A percentile compares a stretch with the other conserved stretches of the same genome.
Conservation (phyloP, 2,329 filamentous ascomycete species). For the Monilinia fructigena region DNA sequence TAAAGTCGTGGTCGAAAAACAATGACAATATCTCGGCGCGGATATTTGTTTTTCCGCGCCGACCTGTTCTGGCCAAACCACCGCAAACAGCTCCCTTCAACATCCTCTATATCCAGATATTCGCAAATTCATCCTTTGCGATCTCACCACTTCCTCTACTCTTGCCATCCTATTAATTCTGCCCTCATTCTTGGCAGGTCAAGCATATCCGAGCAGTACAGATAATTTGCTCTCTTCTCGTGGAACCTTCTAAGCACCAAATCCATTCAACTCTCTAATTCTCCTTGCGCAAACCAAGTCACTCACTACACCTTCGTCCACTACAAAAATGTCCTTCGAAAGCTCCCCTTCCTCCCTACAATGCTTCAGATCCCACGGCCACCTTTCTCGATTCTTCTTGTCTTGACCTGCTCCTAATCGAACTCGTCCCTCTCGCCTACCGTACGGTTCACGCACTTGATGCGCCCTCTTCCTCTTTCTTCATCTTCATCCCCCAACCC, state of each 20-base stretch:
- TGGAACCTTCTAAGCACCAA: neutral
- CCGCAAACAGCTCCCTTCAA: neutral
- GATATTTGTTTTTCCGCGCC: conserved; percentile 10
- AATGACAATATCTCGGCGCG: neutral
- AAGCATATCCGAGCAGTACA: neutral
- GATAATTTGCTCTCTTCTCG: neutral
- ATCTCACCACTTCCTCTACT: conserved; percentile 3
- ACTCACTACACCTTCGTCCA: neutral
- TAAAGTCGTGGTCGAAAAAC: neutral
- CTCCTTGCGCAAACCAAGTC: conserved; percentile 1
- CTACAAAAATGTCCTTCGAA: conserved; percentile 70
- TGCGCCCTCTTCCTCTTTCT: conserved; percentile 45
- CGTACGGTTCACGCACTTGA: conserved; percentile 69
- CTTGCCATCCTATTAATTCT: neutral
- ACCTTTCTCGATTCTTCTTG: conserved; percentile 79
- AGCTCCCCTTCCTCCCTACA: conserved; percentile 64
- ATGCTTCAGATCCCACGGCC: conserved; percentile 70
- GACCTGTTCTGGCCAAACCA: conserved; percentile 3
- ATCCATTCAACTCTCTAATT: neutral
- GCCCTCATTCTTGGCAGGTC: neutral
- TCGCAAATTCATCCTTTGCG: neutral
- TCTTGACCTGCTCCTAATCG: conserved; percentile 92
- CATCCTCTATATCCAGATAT: neutral
- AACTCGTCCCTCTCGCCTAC: conserved; percentile 92
- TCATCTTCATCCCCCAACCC: neutral